Percentiles rank a stretch among this genome's conserved stretches.
Conservation (phyloP, 305 asterid species). For the Fraxinus velutina region DNA sequence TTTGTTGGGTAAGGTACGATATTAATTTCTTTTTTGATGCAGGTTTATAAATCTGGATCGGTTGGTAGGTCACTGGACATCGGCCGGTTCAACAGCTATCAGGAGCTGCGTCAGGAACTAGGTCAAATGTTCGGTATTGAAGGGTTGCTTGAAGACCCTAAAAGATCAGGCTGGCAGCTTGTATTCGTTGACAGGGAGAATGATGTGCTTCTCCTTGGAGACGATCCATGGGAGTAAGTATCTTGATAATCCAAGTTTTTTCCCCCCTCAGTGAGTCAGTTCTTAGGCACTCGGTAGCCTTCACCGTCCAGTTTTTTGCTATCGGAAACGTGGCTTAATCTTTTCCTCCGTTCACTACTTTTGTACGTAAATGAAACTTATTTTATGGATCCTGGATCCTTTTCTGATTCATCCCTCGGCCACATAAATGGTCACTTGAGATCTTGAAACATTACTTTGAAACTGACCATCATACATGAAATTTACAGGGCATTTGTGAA, state of each 20-base stretch:
- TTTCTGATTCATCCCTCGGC: neutral
- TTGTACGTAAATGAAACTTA: neutral
- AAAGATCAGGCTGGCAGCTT: slow-evolving; percentile 99
- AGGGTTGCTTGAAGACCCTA: slow-evolving; percentile 94
- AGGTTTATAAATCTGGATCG: slow-evolving; percentile 80
- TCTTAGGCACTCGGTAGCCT: neutral
- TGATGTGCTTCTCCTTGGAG: slow-evolving; percentile 98
- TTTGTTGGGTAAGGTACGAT: slow-evolving; percentile 7
- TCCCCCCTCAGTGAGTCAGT: neutral
- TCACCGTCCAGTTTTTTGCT: neutral
- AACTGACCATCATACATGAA: neutral
- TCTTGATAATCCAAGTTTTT: neutral
- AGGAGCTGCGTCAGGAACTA: slow-evolving; percentile 83
- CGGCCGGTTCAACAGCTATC: slow-evolving; percentile 81
- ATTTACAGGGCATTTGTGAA: slow-evolving; percentile 76
- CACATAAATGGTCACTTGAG: neutral
- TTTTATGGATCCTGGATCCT: neutral
- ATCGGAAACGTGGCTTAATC: neutral
- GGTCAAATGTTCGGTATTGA: slow-evolving; percentile 86
- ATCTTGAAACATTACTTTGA: neutral
- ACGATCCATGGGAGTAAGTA: slow-evolving; percentile 97
- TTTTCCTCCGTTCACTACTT: neutral
- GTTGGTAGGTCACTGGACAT: slow-evolving; percentile 95
- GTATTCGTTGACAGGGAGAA: slow-evolving; percentile 99
- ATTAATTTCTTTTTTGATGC: slow-evolving; percentile 15